A percentile compares a stretch with the other conserved stretches of the same genome.
phyloP scores from a whole-genome alignment of 108 stramenopile species.

The Skeletonema potamos region DNA sequence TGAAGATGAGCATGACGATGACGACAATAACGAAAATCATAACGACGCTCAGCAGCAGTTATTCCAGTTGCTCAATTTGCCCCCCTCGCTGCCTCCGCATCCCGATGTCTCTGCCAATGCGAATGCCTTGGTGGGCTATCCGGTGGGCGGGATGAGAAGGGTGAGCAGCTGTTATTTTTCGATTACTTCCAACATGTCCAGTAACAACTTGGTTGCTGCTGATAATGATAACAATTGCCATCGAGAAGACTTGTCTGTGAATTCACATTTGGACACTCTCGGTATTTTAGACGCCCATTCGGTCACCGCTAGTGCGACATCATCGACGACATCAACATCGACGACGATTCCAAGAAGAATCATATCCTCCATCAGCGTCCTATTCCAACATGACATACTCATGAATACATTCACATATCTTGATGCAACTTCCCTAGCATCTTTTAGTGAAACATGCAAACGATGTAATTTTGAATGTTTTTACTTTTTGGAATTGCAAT shows the following conservation, averaged over 20 bases:
- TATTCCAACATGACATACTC: constrained; percentile 77
- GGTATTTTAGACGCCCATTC: no score
- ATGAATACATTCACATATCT: constrained; percentile 70
- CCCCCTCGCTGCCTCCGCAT: not conserved
- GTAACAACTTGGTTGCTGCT: not conserved
- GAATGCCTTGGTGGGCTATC: not conserved
- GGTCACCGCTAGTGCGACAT: not conserved
- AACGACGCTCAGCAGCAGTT: not conserved
- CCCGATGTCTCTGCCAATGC: not conserved
- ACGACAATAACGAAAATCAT: not conserved
- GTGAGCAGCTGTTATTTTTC: constrained; percentile 74
- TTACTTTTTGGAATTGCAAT: constrained; percentile 75
- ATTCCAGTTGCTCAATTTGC: not conserved
- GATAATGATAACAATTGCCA: not conserved
- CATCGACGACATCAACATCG: constrained; percentile 4
- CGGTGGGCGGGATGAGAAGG: constrained; percentile 52
- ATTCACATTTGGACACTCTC: no score
- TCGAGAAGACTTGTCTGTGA: no score
- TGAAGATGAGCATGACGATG: not conserved
- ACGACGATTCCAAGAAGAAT: not conserved
- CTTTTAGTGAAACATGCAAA: constrained; percentile 73
- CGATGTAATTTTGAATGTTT: constrained; percentile 73
- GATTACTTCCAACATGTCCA: constrained; percentile 35
- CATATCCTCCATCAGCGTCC: constrained; percentile 10
- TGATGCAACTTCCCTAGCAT: constrained; percentile 53